Conservation (phyloP, 805 yeast genomes). For the Wickerhamiella spandovensis region DNA sequence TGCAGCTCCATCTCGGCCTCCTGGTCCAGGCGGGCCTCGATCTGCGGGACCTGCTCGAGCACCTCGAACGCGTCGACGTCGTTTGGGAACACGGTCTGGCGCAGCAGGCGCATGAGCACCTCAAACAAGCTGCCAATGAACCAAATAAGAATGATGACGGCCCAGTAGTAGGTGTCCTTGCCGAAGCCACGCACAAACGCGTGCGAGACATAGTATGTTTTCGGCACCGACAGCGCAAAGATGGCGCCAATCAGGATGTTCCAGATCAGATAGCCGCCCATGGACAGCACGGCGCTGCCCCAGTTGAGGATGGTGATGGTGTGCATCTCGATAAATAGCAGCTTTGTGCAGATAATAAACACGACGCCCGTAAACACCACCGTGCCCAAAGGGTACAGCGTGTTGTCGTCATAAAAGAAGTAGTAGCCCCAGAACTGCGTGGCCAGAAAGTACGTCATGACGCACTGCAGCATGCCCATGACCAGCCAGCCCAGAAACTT, state of each 20-base stretch:
- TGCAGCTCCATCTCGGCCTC: slow-evolving; percentile 58
- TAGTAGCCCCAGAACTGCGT: slow-evolving; percentile 56
- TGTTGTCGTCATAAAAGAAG: slow-evolving; percentile 52
- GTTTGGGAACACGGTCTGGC: slow-evolving; percentile 43
- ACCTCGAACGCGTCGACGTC: slow-evolving; percentile 72
- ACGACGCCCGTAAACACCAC: slow-evolving; percentile 61
- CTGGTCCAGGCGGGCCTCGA: slow-evolving; percentile 58
- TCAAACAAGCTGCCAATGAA: slow-evolving; percentile 56
- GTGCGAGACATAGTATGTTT: slow-evolving; percentile 56
- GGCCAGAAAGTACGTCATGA: slow-evolving; percentile 53
- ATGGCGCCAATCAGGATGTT: slow-evolving; percentile 59
- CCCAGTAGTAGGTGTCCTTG: slow-evolving; percentile 77
- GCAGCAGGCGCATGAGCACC: slow-evolving; percentile 43
- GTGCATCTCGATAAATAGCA: slow-evolving; percentile 68
- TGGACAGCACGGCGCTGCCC: slow-evolving; percentile 54
- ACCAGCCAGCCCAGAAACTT: slow-evolving; percentile 69
- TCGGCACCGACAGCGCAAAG: slow-evolving; percentile 38
- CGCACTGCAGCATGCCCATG: slow-evolving; percentile 59
- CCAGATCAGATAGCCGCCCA: slow-evolving; percentile 81
- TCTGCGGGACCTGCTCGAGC: slow-evolving; percentile 53
- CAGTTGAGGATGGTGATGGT: slow-evolving; percentile 53
- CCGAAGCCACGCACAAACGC: slow-evolving; percentile 70
- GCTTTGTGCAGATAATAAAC: slow-evolving; percentile 59
- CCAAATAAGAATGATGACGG: slow-evolving; percentile 43
- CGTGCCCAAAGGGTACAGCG: slow-evolving; percentile 72